phyloP scores from a whole-genome alignment of 2,329 filamentous ascomycete genomes.

The Colletotrichum kahawae region DNA sequence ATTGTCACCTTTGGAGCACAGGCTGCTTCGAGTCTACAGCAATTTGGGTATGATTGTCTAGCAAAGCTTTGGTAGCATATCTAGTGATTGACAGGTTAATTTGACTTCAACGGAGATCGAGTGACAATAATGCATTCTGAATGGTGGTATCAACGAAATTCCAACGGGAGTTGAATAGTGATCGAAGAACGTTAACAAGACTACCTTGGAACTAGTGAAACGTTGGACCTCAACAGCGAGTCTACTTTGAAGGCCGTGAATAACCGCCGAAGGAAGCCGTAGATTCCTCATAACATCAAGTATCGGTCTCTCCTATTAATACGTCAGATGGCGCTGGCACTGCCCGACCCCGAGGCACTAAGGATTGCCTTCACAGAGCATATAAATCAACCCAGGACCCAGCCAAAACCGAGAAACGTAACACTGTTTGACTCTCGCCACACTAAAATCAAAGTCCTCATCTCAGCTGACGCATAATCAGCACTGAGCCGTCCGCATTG shows the following conservation, averaged over 20 bases:
- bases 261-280: background rate
- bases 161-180: background rate
- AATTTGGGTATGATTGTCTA: background rate
- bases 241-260: background rate
- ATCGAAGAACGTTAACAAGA: too few species aligned
- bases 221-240: background rate
- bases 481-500: background rate
- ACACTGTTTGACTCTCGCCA: background rate
- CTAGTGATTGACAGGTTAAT: rapidly evolving
- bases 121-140: background rate
- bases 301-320: background rate
- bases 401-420: background rate
- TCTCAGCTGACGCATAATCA: background rate
- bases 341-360: background rate
- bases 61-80: background rate
- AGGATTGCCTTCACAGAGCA: background rate
- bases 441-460: background rate
- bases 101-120: background rate
- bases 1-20: background rate
- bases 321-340: background rate
- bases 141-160: background rate
- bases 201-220: background rate
- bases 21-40: background rate
- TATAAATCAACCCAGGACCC: background rate
- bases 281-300: background rate